phyloP scores from a whole-genome alignment of 352 stramenopile species.

The Phytophthora podocarpi region DNA sequence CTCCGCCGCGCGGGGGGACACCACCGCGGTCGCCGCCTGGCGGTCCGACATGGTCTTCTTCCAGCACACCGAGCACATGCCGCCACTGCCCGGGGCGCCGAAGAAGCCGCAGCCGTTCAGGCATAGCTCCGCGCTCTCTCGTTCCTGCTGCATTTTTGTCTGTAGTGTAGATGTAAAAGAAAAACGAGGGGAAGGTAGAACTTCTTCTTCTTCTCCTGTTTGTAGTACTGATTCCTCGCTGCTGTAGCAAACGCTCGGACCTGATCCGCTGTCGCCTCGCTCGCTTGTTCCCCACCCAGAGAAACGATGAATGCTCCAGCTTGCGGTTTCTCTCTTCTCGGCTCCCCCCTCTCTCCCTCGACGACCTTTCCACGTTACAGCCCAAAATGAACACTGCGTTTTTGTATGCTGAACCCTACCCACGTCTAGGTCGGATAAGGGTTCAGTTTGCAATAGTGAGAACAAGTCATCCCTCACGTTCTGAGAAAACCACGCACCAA shows the following conservation, averaged over 20 bases:
- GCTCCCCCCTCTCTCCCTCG: slow-evolving; percentile 19
- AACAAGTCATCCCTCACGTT: slow-evolving; percentile 10
- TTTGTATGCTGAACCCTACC: slow-evolving; percentile 7
- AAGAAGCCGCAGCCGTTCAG: slow-evolving; percentile 84
- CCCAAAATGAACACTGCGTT: background rate
- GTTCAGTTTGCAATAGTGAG: slow-evolving; percentile 13
- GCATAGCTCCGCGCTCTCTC: slow-evolving; percentile 75
- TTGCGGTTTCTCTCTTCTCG: slow-evolving; percentile 22
- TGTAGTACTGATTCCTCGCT: too few species aligned
- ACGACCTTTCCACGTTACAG: slow-evolving; percentile 23
- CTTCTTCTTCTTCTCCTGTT: too few species aligned
- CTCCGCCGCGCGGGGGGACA: slow-evolving; percentile 23
- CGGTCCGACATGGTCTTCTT: slow-evolving; percentile 86
- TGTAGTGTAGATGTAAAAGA: too few species aligned
- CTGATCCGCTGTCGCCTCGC: slow-evolving; percentile 6
- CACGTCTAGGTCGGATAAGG: slow-evolving; percentile 5
- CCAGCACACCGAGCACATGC: slow-evolving; percentile 88
- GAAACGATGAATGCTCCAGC: slow-evolving; percentile 60
- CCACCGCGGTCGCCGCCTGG: slow-evolving; percentile 44
- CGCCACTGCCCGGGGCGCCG: slow-evolving; percentile 63
- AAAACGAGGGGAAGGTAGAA: background rate
- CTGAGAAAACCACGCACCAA: slow-evolving; percentile 18
- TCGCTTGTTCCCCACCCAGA: slow-evolving; percentile 51
- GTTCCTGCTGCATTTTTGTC: slow-evolving; percentile 74
- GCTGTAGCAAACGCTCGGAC: slow-evolving; percentile 8